A percentile compares a stretch with the other conserved stretches of the same genome.
phyloP scores from a whole-genome alignment of 257 asterid species.

The Rauvolfia tetraphylla region DNA sequence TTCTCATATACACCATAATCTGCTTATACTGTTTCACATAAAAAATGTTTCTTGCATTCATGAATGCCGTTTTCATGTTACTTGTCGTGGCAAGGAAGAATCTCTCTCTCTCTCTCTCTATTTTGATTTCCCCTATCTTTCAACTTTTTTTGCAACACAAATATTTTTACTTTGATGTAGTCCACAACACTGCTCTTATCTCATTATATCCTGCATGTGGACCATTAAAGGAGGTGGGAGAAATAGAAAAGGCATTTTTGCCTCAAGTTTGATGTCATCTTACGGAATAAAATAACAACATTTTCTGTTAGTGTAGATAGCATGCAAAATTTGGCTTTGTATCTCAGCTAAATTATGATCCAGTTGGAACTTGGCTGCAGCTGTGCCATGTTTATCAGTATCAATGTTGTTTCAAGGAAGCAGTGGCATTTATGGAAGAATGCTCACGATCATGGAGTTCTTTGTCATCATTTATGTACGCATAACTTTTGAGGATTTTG shows the following conservation, averaged over 20 bases:
- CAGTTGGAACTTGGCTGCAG: slow-evolving; percentile 44
- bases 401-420: slow-evolving; percentile 85
- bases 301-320: neutral
- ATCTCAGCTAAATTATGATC: neutral
- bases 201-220: neutral
- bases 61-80: neutral
- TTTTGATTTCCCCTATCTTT: neutral
- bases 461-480: slow-evolving; percentile 85
- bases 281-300: neutral
- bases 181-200: neutral
- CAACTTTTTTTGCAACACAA: neutral
- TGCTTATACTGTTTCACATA: neutral
- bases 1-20: neutral
- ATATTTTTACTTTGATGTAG: neutral
- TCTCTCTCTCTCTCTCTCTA: too few relatives aligned
- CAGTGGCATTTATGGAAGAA: slow-evolving; percentile 76
- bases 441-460: slow-evolving; percentile 81
- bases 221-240: neutral
- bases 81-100: neutral
- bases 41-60: neutral
- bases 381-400: slow-evolving; percentile 91
- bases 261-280: neutral
- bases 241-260: neutral
- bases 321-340: neutral
- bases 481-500: neutral